Percentiles rank a stretch among this genome's conserved stretches.
Evolutionary conservation across 768 basidiomycete species (phyloP).

Genomic region (Inosperma sp.): DNA sequence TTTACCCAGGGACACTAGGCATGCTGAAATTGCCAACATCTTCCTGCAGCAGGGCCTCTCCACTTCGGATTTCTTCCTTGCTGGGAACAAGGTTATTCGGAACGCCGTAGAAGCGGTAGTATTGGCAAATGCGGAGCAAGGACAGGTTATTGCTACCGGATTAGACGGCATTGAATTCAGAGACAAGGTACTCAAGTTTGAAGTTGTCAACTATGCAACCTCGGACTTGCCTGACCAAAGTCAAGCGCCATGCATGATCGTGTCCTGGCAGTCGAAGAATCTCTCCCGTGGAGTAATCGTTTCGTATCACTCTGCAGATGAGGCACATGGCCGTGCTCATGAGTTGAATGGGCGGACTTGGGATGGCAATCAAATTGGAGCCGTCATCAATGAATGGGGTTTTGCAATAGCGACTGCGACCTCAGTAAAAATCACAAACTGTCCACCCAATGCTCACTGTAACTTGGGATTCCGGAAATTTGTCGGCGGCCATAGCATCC

Average conservation of each 20-base stretch:
- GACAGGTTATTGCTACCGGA: conserved; percentile 13
- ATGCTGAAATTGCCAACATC: conserved; percentile 37
- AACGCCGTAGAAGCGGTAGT: neutral
- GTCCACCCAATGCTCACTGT: conserved; percentile 10
- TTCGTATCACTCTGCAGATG: conserved; percentile 32
- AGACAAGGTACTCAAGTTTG: conserved; percentile 37
- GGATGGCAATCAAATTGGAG: conserved; percentile 44
- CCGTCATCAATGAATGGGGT: conserved; percentile 36
- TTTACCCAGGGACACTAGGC: conserved; percentile 37
- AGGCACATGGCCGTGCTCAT: conserved; percentile 33
- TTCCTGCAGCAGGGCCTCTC: conserved; percentile 40
- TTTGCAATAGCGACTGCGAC: neutral
- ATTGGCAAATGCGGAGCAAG: neutral
- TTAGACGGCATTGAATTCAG: conserved; percentile 48
- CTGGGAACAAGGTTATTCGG: neutral
- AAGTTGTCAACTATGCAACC: conserved; percentile 31
- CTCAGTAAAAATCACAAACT: conserved; percentile 5
- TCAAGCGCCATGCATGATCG: conserved; percentile 37
- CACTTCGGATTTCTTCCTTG: neutral
- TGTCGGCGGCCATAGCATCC: conserved; percentile 22
- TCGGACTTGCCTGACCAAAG: conserved; percentile 42
- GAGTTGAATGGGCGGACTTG: conserved; percentile 35
- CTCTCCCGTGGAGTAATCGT: conserved; percentile 40
- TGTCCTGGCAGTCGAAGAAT: conserved; percentile 50
- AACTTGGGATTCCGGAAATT: conserved; percentile 18